phyloP scores from a whole-genome alignment of 2,329 filamentous ascomycete species.

The Phialophora chinensis region DNA sequence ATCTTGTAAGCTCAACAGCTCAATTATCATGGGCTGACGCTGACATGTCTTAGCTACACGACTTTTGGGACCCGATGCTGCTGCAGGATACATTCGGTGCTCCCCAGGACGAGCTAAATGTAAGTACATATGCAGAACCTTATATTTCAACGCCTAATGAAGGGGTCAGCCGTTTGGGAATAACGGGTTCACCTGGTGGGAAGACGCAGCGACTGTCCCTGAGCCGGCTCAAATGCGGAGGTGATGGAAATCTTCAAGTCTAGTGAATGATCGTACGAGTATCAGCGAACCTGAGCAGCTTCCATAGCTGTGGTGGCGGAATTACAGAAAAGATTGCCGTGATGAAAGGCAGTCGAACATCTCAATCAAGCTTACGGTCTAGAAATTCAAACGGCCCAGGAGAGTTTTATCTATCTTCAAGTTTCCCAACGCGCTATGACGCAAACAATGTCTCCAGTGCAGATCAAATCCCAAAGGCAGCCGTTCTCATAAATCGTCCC shows the following conservation, averaged over 20 bases:
- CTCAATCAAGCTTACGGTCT: too few species aligned
- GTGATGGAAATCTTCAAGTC: too few species aligned
- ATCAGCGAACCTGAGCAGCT: too few species aligned
- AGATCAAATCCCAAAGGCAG: neutral
- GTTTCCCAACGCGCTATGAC: too few species aligned
- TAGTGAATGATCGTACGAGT: too few species aligned
- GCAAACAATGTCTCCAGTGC: too few species aligned
- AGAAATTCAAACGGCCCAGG: too few species aligned
- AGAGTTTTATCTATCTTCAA: too few species aligned
- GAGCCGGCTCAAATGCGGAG: neutral
- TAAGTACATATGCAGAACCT: constrained; percentile 3
- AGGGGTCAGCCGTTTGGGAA: neutral
- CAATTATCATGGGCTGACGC: neutral
- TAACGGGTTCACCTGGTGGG: constrained; percentile 19
- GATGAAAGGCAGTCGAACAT: too few species aligned
- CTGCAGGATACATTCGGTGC: constrained; percentile 14
- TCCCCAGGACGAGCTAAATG: constrained; percentile 14
- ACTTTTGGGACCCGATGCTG: constrained; percentile 29
- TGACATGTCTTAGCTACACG: constrained; percentile 20
- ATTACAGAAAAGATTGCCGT: too few species aligned
- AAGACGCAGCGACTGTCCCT: constrained; percentile 4
- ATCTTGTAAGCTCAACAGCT: constrained; percentile 20
- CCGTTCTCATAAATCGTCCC: constrained; percentile 3
- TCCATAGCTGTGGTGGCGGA: too few species aligned
- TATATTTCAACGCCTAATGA: constrained; percentile 2